Base-by-base conservation (phyloP, 805 yeast species). In the Wickerhamomyces bovis region DNA sequence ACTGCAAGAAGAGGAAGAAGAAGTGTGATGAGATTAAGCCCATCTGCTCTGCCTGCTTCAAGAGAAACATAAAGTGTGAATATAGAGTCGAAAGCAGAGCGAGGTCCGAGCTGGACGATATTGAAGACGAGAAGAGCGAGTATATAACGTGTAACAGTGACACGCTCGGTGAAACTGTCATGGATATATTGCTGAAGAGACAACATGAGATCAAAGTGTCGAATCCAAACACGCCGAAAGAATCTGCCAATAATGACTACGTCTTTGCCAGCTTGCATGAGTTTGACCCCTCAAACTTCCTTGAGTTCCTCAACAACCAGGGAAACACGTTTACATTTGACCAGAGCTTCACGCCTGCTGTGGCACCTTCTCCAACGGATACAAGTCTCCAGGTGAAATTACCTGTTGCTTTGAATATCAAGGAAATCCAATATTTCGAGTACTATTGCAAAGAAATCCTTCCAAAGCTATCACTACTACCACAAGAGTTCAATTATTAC, bases 11-110 rank as follows among this genome's bases (percentile, higher is more conserved):
- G 49, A 63, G 71, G 52, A 75, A 73, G 64, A 75, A 74, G 56
- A 75, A 74, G 46, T 75, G 80, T 58, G 78, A 75, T 56, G 75
- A 75, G 53, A 55, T 52, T 9, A 68, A 65, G 46, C 80, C 80
- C 1, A 60, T 65, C 3, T 75, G 80, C 54, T 70, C 74, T 1
- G 55, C 66, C n/a, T 75, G 80, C 44, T 38, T 48, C 31, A 64
- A 61, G 46, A 59, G 62, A 42, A 53, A 56, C 12, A 38, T 59
- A 3, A 56, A 50, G 30, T 71, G 76, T 52, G 48, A 55, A 25
- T 56, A 55, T 42, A 44, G 35, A 22, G 15, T 39, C 1, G 44
- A 12, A 57, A 55, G 35, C 51, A 56, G 46, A 10, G 47, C 4
- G 47, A 47, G 33, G 45, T 42, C 13, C 25, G 30, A 21, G 15